A percentile compares a stretch with the other conserved stretches of the same genome.
Evolutionary conservation across 2,329 filamentous ascomycete genomes (phyloP).

Genomic region (Aspergillus arachidicola): DNA sequence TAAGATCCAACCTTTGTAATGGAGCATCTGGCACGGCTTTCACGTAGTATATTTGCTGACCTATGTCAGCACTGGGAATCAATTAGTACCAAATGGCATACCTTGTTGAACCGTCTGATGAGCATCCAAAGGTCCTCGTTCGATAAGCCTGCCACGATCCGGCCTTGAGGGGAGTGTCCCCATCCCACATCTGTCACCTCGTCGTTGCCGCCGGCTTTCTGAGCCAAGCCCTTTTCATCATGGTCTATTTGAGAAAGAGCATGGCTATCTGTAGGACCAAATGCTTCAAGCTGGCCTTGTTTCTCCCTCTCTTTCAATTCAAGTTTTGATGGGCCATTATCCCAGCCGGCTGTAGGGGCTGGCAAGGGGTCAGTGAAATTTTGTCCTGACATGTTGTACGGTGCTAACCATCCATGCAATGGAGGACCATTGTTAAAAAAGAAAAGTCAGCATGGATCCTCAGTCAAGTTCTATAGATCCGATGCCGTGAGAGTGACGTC

Average conservation of each 20-base stretch:
- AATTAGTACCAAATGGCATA: slow-evolving; percentile 25
- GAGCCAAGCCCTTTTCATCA: slow-evolving; percentile 21
- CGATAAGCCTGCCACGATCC: slow-evolving; percentile 42
- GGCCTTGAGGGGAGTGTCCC: slow-evolving; percentile 10
- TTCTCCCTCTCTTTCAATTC: neutral
- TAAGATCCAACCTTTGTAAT: slow-evolving; percentile 73
- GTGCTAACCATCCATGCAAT: neutral
- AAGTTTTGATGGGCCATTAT: neutral
- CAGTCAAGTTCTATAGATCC: neutral
- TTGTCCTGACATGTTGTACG: neutral
- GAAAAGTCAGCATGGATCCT: neutral
- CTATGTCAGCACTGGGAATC: slow-evolving; percentile 24
- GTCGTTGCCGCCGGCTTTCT: slow-evolving; percentile 16
- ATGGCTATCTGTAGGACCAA: slow-evolving; percentile 22
- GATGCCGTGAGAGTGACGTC: neutral
- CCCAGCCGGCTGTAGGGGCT: slow-evolving; percentile 1
- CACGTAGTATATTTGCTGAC: slow-evolving; percentile 68
- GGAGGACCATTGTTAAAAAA: neutral
- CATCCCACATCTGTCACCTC: slow-evolving; percentile 19
- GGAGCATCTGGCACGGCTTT: slow-evolving; percentile 64
- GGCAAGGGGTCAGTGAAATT: neutral
- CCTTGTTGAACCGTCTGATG: slow-evolving; percentile 74
- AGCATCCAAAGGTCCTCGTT: slow-evolving; percentile 77
- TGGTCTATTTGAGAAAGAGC: slow-evolving; percentile 17
- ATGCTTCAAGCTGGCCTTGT: neutral